Conservation (phyloP, 2,329 filamentous ascomycete genomes). For the Huntiella omanensis region DNA sequence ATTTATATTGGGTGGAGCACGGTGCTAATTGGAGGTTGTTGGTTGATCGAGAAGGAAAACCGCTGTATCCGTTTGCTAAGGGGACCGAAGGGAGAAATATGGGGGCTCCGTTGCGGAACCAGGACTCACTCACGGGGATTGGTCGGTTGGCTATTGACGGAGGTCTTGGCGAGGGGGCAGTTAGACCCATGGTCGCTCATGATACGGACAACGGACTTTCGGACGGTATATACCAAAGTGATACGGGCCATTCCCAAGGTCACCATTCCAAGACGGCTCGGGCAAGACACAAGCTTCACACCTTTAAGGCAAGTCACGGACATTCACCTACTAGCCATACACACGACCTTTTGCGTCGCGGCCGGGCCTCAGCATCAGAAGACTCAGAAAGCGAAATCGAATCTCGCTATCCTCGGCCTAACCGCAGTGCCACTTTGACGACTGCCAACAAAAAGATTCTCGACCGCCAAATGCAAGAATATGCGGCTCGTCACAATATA, state of each 20-base stretch:
- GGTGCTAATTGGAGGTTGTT: slow-evolving; percentile 61
- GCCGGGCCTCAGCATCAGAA: slow-evolving; percentile 29
- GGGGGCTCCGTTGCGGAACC: neutral
- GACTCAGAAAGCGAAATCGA: slow-evolving; percentile 42
- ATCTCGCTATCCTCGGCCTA: slow-evolving; percentile 19
- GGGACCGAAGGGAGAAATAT: neutral
- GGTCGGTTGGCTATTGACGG: neutral
- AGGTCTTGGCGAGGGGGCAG: neutral
- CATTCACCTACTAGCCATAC: slow-evolving; percentile 30
- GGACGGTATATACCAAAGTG: slow-evolving; percentile 8
- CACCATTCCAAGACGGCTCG: slow-evolving; percentile 6
- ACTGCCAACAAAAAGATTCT: slow-evolving; percentile 32
- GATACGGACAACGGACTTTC: slow-evolving; percentile 17
- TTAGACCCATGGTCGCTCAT: slow-evolving; percentile 12
- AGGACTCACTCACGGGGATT: neutral
- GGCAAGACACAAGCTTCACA: slow-evolving; percentile 9
- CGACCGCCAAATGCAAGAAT: slow-evolving; percentile 43
- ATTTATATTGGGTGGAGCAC: slow-evolving; percentile 80
- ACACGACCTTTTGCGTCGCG: slow-evolving; percentile 32
- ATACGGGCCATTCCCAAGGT: neutral
- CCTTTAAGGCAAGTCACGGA: slow-evolving; percentile 21
- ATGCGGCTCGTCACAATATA: slow-evolving; percentile 33
- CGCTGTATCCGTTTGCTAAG: slow-evolving; percentile 35
- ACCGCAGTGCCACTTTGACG: slow-evolving; percentile 28
- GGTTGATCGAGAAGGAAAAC: slow-evolving; percentile 59